These are phyloP conservation scores for Talaromyces rugulosus DNA, from an alignment of 2,329 filamentous ascomycete genomes.

Conservation along the genomic window DNA sequence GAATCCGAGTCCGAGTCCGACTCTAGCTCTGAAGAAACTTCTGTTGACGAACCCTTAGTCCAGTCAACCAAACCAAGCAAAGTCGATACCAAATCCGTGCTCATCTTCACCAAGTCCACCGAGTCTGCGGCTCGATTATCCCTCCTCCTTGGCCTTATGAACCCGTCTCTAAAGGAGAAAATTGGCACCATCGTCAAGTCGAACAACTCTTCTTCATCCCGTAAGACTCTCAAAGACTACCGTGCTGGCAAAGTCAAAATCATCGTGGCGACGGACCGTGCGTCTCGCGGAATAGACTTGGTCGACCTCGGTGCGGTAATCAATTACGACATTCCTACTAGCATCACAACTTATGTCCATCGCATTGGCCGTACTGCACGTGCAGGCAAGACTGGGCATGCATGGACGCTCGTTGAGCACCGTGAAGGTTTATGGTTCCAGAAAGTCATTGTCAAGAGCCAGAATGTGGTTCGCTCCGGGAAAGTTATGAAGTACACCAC, in stretches of 20 bases:
- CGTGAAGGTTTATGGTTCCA: constrained; percentile 89
- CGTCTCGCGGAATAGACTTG: constrained; percentile 84
- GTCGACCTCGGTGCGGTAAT: constrained; percentile 75
- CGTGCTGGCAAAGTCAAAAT: constrained; percentile 60
- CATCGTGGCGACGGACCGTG: constrained; percentile 88
- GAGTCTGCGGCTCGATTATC: constrained; percentile 83
- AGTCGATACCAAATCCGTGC: constrained; percentile 41
- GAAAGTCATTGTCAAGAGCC: constrained; percentile 65
- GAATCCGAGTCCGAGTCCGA: constrained; percentile 19
- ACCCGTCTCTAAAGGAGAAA: constrained; percentile 52
- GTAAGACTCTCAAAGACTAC: constrained; percentile 66
- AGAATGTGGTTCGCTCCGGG: constrained; percentile 28
- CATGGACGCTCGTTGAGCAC: constrained; percentile 82
- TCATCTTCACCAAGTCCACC: constrained; percentile 90
- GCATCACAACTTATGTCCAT: constrained; percentile 80
- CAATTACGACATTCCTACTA: constrained; percentile 88
- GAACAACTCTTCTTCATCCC: constrained; percentile 66
- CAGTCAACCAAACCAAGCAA: constrained; percentile 32
- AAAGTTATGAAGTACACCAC: constrained; percentile 28
- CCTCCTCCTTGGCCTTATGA: constrained; percentile 67
- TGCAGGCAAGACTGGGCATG: constrained; percentile 68
- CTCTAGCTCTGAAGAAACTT: constrained; percentile 7
- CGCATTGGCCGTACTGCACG: constrained; percentile 86
- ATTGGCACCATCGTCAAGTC: constrained; percentile 74
- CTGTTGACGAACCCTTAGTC: constrained; percentile 3